Evolutionary conservation across 2,329 filamentous ascomycete genomes (phyloP), one percentile per base, ranked within the genome.

Genomic region (Fusarium protoensiforme): DNA sequence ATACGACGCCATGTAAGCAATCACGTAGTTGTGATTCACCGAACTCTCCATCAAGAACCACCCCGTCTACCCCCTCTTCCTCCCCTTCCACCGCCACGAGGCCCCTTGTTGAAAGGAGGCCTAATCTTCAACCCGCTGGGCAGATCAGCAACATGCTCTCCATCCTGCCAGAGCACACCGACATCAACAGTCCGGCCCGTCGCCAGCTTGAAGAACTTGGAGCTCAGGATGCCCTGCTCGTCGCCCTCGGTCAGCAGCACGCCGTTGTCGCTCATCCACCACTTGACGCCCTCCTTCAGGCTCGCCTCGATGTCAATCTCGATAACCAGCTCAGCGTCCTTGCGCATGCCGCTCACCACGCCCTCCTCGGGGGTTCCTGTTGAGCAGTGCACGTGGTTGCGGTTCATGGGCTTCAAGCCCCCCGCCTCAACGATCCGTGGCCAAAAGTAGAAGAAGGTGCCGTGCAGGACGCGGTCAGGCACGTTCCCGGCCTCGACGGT

Each of bases 321-420:
- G 31, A 98, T 88, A 71, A 98, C 79, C 43, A 97, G 83, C 82
- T 96, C 92, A 7, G 93, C 93, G 80, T 91, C 94, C 73, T 78
- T 86, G 24, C 96, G 87, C 93, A 97, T 97, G 1, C 95, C 95
- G 41, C 92, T 94, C 27, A 96, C 88, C 3, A 95, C 93, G 4
- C 78, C 82, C 14, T 82, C 83, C 58, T 83, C 85, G 0, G 93
- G 91, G 14, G 95, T 84, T 0, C 94, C 94, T 7, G 91, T 90
- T 3, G 94, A 93, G 80, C 96, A 98, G 83, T 99, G 96, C 31
- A 98, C 92, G 79, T 98, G 96, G 72, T 93, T 97, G 62, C 96
- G 84, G 0, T 86, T 87, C 96, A 98, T 98, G 67, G 88, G 88
- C 75, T 90, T 91, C 67, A 99, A 84, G 0, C 96, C 95, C 6